A percentile compares a stretch with the other conserved stretches of the same genome.
Conservation (phyloP, 805 yeast species). For the Wickerhamomyces mucosus region DNA sequence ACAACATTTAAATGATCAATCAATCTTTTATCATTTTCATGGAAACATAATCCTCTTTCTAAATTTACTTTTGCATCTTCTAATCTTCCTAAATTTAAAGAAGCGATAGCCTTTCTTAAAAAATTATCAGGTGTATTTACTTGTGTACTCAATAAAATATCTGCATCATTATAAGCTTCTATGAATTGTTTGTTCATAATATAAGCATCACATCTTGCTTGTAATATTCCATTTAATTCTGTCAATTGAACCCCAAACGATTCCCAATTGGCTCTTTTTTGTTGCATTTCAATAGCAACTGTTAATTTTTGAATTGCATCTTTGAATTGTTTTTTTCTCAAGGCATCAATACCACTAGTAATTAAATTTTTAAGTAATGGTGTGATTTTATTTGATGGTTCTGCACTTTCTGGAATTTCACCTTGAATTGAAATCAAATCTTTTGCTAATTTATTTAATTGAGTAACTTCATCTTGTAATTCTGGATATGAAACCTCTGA, state of each 20-base stretch:
- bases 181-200: constrained; percentile 43
- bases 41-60: constrained; percentile 66
- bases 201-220: constrained; percentile 64
- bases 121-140: constrained; percentile 54
- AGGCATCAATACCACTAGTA: constrained; percentile 49
- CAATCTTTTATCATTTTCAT: constrained; percentile 41
- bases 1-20: constrained; percentile 38
- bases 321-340: constrained; percentile 42
- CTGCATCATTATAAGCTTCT: constrained; percentile 62
- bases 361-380: constrained; percentile 56
- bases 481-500: constrained; percentile 2
- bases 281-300: constrained; percentile 58
- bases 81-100: constrained; percentile 50
- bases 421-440: constrained; percentile 22
- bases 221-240: constrained; percentile 55
- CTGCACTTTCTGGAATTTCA: constrained; percentile 47
- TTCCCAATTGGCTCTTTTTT: constrained; percentile 64
- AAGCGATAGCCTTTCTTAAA: constrained; percentile 60
- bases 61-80: constrained; percentile 55
- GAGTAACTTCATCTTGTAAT: constrained; percentile 19
- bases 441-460: constrained; percentile 26
- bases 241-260: constrained; percentile 63
- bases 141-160: constrained; percentile 23
- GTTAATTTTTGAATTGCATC: constrained; percentile 59
- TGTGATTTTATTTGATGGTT: constrained; percentile 43